phyloP scores from a whole-genome alignment of 2,329 filamentous ascomycete species.

The Sclerotinia subarctica region DNA sequence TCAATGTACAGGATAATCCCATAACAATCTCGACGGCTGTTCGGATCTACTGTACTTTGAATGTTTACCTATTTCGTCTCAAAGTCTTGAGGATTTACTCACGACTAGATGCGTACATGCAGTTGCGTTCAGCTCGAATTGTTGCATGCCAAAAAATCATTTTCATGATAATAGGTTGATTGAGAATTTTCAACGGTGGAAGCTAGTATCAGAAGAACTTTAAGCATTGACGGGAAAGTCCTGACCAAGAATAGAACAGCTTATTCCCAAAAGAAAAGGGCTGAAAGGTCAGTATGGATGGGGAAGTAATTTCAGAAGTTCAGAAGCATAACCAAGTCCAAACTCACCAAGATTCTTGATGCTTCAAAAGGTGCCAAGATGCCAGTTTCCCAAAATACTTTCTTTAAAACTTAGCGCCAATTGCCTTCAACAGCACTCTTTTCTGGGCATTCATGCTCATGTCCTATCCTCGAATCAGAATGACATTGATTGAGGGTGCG shows the following conservation, averaged over 20 bases:
- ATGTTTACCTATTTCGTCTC: neutral
- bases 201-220: neutral
- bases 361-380: neutral
- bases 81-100: neutral
- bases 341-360: neutral
- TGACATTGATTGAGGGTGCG: neutral
- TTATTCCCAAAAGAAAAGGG: neutral
- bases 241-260: neutral
- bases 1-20: neutral
- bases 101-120: neutral
- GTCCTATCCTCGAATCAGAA: neutral
- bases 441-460: neutral
- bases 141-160: neutral
- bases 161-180: neutral
- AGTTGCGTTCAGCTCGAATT: neutral
- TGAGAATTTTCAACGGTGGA: neutral
- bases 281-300: constrained; percentile 8
- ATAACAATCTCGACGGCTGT: neutral
- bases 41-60: neutral
- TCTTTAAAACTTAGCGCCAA: neutral
- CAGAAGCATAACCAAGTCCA: neutral
- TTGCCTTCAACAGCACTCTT: neutral
- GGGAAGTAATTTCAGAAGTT: neutral
- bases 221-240: neutral
- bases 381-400: neutral